Base-by-base conservation (phyloP, 768 basidiomycete species). In the Auricularia heimuer region DNA sequence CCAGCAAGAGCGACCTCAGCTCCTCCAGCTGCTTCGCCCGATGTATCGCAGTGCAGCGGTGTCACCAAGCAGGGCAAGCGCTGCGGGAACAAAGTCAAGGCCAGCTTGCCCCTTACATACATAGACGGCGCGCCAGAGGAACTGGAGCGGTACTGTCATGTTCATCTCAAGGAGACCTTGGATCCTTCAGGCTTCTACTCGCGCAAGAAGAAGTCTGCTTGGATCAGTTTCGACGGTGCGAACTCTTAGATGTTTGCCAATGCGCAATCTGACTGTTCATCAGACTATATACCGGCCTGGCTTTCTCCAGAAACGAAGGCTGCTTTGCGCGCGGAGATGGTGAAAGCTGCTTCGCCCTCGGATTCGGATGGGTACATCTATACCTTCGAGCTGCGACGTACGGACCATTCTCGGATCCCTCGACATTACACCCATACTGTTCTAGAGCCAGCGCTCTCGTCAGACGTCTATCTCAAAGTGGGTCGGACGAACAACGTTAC, bases 281-380 rank as follows among this genome's bases (percentile, higher is more conserved):
- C 39, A 42, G 90, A 83, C 68, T 91, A 85, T 81, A 87, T 92
- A 68, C 87, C 88, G 7, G 67, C 73, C 33, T 89, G 90, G 71
- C 73, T 92, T 44, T 80, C 82, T 63, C 66, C 71, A 4, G 82
- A 85, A 63, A 89, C 90, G 35, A 84, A 85, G 69, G 77, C 81
- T 36, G 80, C 84, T 1, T 72, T 86, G 42, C 77, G 79, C 65
- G 72, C 73, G 34, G 82, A 83, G 71, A 87, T 86, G 84, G 78
- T 79, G 67, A 82, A 81, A 51, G 68, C 71, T 18, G 71, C 80
- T 11, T 77, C 77, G 3, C 83, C 88, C 2, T 80, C 82, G 8
- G 90, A 93, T 68, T 81, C 79, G 21, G 77, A 82, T 3, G 92
- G 92, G 0, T 92, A 89, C 69, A 92, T 94, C 62, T 94, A 94